Conservation (phyloP, 306 rosid species). For the Aeschynomene evenia region DNA sequence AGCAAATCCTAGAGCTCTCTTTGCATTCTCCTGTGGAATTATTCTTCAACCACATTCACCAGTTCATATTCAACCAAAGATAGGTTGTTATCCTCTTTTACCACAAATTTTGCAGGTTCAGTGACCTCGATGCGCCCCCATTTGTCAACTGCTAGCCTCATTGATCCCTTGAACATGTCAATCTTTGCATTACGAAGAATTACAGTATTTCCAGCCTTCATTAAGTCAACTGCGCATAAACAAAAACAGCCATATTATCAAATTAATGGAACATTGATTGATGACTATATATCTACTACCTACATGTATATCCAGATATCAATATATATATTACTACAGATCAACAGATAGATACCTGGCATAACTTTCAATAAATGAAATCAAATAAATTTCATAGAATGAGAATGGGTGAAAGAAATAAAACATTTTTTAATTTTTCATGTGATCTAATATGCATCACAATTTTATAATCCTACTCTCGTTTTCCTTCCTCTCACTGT, state of each 20-base stretch:
- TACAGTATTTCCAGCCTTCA: slow-evolving; percentile 26
- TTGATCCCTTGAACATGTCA: slow-evolving; percentile 45
- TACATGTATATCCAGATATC: background rate
- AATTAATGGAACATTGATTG: background rate
- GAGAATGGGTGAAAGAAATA: background rate
- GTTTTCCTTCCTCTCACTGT: background rate
- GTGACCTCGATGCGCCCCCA: slow-evolving; percentile 44
- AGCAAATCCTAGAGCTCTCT: background rate
- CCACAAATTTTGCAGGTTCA: slow-evolving; percentile 39
- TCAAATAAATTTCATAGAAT: background rate
- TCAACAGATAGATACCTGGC: background rate
- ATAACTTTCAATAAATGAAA: background rate
- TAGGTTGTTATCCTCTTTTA: slow-evolving; percentile 46
- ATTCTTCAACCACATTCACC: slow-evolving; percentile 43
- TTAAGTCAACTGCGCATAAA: slow-evolving; percentile 10
- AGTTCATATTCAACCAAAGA: slow-evolving; percentile 45
- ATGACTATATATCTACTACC: background rate
- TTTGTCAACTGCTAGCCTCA: slow-evolving; percentile 43
- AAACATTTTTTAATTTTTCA: background rate
- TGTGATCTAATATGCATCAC: background rate
- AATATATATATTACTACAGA: background rate
- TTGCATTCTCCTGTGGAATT: slow-evolving; percentile 10
- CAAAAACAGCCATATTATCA: background rate
- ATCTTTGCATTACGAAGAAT: slow-evolving; percentile 25
- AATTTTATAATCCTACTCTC: background rate